A percentile compares a stretch with the other conserved stretches of the same genome.
phyloP scores from a whole-genome alignment of 192 early-diverging fungal genomes.

The Coemansia sp. region DNA sequence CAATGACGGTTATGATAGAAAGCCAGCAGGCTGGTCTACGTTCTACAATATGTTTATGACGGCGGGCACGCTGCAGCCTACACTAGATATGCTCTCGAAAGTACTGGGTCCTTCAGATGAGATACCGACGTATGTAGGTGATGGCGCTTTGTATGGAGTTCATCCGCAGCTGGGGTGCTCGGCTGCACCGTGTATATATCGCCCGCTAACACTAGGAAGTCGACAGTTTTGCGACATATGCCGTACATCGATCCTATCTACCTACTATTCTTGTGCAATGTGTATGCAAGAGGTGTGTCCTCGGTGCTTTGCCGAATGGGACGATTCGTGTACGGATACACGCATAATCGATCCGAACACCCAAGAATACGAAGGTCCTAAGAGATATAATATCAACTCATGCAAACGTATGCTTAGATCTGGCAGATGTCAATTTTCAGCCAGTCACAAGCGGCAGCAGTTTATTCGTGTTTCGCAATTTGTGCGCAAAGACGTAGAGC shows the following conservation, averaged over 20 bases:
- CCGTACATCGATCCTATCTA: conserved; percentile 46
- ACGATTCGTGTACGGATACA: neutral
- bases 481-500: neutral
- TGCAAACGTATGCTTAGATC: neutral
- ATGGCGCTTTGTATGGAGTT: conserved; percentile 12
- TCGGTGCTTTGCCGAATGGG: conserved; percentile 41
- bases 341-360: neutral
- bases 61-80: neutral
- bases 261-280: conserved; percentile 40
- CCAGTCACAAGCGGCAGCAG: conserved; percentile 13
- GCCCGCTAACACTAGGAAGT: conserved; percentile 1
- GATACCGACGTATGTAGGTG: neutral
- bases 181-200: conserved; percentile 18
- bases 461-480: conserved; percentile 25
- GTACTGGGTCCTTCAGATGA: neutral
- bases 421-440: neutral
- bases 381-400: neutral
- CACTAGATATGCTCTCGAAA: neutral
- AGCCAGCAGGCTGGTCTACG: conserved; percentile 3
- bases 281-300: conserved; percentile 50
- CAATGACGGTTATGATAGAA: neutral
- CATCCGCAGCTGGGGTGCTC: conserved; percentile 28
- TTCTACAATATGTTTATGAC: conserved; percentile 19
- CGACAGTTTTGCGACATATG: conserved; percentile 57
- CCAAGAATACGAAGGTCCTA: neutral